Base-by-base conservation (phyloP, 2,329 filamentous ascomycete genomes). In the Ophiostoma himal-ulmi region DNA sequence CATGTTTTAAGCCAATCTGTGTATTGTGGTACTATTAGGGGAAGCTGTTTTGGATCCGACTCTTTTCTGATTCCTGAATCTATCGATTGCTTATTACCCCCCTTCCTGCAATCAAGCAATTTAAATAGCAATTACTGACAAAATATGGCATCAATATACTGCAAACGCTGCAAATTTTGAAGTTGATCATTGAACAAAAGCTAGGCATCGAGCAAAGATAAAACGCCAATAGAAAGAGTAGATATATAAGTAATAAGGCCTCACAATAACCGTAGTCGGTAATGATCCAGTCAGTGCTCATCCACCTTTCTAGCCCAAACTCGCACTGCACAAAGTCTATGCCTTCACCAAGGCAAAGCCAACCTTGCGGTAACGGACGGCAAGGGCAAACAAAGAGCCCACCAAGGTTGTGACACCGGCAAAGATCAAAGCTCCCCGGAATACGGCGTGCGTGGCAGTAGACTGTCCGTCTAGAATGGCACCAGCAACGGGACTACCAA, bases 401-500 rank as follows among this genome's bases (percentile, higher is more conserved):
- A 62, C 70, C 7, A 71, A 34, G 1, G 60, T 67, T 44, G 70
- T 71, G 44, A 71, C 26, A 8, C 70, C 70, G 4, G 70, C 70
- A 67, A 71, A 71, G 7, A 71, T 22, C 1, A 71, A 26, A 1
- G 70, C 70, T 30, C 70, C 70, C 68, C 70, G 67, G 34, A 69
- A 69, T 8, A 71, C 62, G 5, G 44, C 39, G 5, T 17, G 54
- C 20, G 36, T 22, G 20, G 20, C 39, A 6, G 26, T 48, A 3
- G 70, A 68, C 67, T 71, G 68, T 10, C 34, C n/a, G 36, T 68
- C 67, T 34, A 71, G 20, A 75, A 79, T 83, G 68, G 75, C 88
- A 78, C 86, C 79, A 80, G 77, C 84, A 80, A 76, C 85, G 78
- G 73, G 82, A 77, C 73, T 88, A 0, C 80, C 79, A 1, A 86